Evolutionary conservation across 1,284 basidiomycete genomes (phyloP), one percentile per base, ranked within the genome.

Genomic region (Tilletia walkeri): DNA sequence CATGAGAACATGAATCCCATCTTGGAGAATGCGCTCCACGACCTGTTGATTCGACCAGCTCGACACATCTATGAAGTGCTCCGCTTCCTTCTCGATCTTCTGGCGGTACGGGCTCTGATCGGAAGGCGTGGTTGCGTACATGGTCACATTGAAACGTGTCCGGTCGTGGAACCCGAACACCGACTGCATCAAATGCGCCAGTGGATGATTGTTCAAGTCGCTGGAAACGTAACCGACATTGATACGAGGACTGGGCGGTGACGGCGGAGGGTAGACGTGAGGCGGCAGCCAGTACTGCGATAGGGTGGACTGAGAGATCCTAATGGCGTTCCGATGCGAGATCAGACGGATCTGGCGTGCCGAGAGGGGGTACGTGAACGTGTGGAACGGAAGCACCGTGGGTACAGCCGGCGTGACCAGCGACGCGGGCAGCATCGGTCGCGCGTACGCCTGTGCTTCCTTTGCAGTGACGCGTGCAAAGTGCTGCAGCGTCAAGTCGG

Each of bases 151-250:
- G 81, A 89, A 88, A 9, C 80, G 81, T 45, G 80, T 73, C 20
- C 75, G 81, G 75, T 88, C 84, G 76, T 89, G 89, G 68, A 88
- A 84, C 10, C 85, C 82, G 75, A 89, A 89, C 38, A 88, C 87
- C 6, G 87, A 88, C 77, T 88, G 88, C 88, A 89, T 89, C 65
- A 89, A 84, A 74, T 89, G 89, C 16, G 88, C 86, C 34, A 89
- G 84, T 9, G 89, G 89, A 74, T 89, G 89, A 72, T 89, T 88
- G 86, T 85, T 87, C 65, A 89, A 86, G 76, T 89, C 88, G 49
- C 87, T 86, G 0, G 88, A 89, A 41, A 89, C 84, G 78, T 89
- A 89, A 24, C 88, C 89, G 68, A 89, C 75, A 71, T 88, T 88
- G 70, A 89, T 78, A 74, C 84, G 86, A 66, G 80, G 79, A 9